Evolutionary conservation across 768 basidiomycete species (phyloP), one percentile per base, ranked within the genome.

Genomic region (Phanerodontia chrysosporium): DNA sequence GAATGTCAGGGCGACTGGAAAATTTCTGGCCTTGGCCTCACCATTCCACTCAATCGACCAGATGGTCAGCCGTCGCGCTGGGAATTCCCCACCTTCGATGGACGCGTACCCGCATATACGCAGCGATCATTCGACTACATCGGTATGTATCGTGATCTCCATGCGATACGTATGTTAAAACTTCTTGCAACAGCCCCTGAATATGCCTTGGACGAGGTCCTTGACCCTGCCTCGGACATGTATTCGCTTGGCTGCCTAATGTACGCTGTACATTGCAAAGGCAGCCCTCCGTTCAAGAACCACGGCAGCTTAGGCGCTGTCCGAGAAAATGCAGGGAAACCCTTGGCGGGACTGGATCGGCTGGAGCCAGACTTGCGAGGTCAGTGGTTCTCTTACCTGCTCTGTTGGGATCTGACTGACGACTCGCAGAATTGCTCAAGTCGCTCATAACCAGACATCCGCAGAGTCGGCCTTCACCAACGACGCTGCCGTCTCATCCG

Each of bases 71-170:
- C 89, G 0, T 84, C 92, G 0, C 81, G 84, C 27, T 98, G 95
- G 90, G 89, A 93, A 65, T 97, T 90, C 66, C 95, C 95, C 0
- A 87, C 90, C 24, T 90, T 86, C 61, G 95, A 98, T 72, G 83
- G 84, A 22, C 80, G 89, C 54, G 75, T 90, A 24, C 91, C 94
- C 0, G 70, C 83, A 16, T 90, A 91, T 64, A 82, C 92, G 5
- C 95, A 98, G 72, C 85, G 93, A 48, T 92, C 93, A 29, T 92
- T 95, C 64, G 95, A 99, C 72, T 98, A 94, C 68, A 90, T 97
- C 72, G 94, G 93, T 93, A 70, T 42, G 80, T 69, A 18, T 46
- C 62, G 18, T 36, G 29, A n/a, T 24, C 60, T 8, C 44, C 55
- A 42, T n/a, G 32, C 39, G 28, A 21, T 59, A 18, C 10, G 12